A percentile compares a stretch with the other conserved stretches of the same genome.
phyloP scores from a whole-genome alignment of 2,329 filamentous ascomycete genomes.

The Aspergillus alliaceus region DNA sequence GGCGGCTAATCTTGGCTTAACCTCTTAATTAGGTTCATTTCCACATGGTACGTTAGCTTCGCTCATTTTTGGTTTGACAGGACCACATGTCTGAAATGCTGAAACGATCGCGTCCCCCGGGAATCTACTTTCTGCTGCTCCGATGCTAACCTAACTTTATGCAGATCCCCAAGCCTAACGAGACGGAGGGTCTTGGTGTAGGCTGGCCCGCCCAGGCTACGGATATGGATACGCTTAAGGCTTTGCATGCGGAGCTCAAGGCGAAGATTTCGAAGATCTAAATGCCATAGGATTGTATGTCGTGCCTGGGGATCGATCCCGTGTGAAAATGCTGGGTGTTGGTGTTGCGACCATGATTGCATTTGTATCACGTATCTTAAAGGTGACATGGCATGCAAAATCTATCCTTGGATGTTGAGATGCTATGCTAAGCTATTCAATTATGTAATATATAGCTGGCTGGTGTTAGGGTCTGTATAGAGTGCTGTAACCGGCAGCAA shows the following conservation, averaged over 20 bases:
- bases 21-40: conserved; percentile 74
- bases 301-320: not conserved
- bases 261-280: conserved; percentile 89
- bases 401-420: not conserved
- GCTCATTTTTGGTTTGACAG: not conserved
- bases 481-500: no score
- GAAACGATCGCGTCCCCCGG: not conserved
- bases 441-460: not conserved
- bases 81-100: not conserved
- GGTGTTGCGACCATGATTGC: not conserved
- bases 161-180: conserved; percentile 91
- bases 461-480: not conserved
- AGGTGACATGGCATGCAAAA: not conserved
- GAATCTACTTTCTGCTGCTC: not conserved
- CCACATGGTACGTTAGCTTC: conserved; percentile 68
- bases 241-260: conserved; percentile 79
- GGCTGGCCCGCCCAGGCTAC: conserved; percentile 73
- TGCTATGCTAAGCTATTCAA: not conserved
- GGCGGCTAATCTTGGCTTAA: not conserved
- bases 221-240: conserved; percentile 82
- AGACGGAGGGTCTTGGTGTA: conserved; percentile 74
- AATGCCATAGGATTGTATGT: conserved; percentile 10
- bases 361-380: not conserved
- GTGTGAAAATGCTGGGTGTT: not conserved
- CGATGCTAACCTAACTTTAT: not conserved